Evolutionary conservation across 2,329 filamentous ascomycete genomes (phyloP).

Genomic region (Shiraia bambusicola): DNA sequence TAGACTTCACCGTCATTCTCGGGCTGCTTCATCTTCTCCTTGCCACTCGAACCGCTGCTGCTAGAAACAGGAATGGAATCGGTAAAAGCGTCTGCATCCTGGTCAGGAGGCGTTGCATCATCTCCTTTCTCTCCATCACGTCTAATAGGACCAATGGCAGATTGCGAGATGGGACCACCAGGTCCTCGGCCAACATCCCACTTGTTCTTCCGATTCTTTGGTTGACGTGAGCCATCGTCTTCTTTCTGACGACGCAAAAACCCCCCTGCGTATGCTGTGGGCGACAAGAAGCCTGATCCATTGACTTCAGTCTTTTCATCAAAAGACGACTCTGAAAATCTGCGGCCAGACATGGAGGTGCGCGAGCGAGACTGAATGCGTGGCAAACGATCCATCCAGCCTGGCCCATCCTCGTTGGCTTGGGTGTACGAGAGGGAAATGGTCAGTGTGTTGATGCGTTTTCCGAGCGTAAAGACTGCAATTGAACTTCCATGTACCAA

Average conservation of each 20-base stretch:
- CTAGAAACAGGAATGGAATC: conserved; percentile 47
- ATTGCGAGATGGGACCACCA: conserved; percentile 85
- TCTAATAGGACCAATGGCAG: conserved; percentile 76
- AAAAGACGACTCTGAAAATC: conserved; percentile 60
- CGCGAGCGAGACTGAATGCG: conserved; percentile 80
- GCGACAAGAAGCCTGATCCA: conserved; percentile 68
- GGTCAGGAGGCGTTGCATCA: conserved; percentile 40
- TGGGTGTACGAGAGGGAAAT: conserved; percentile 96
- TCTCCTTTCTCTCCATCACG: conserved; percentile 37
- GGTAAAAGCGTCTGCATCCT: conserved; percentile 49
- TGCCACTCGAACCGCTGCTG: conserved; percentile 36
- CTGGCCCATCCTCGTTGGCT: conserved; percentile 81
- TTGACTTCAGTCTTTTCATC: conserved; percentile 61
- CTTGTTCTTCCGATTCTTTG: conserved; percentile 61
- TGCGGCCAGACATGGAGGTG: conserved; percentile 69
- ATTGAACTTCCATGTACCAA: conserved; percentile 97
- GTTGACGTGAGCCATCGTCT: conserved; percentile 67
- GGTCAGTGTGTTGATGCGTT: conserved; percentile 94
- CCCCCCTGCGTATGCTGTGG: conserved; percentile 69
- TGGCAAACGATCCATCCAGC: conserved; percentile 93
- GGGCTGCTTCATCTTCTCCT: conserved; percentile 33
- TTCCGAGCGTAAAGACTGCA: conserved; percentile 94
- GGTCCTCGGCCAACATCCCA: conserved; percentile 72
- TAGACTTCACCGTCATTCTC: conserved; percentile 64
- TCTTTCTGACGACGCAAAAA: conserved; percentile 78